Conservation (phyloP, 257 asterid genomes). For the Oldenlandia corymbosa region DNA sequence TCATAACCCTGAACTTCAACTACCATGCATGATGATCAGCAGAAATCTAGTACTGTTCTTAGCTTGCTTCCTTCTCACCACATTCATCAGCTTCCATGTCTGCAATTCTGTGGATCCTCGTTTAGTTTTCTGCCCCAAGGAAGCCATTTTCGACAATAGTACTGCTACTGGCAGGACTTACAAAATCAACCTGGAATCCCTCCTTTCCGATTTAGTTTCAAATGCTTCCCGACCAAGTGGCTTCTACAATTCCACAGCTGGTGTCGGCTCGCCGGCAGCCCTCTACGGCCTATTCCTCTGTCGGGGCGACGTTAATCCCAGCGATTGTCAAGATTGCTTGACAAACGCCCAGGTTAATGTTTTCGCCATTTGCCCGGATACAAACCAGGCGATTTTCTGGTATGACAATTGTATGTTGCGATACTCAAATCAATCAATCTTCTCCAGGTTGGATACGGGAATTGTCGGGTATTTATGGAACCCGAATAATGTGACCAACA, state of each 20-base stretch:
- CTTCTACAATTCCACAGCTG: conserved; percentile 7
- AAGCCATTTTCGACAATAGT: not conserved
- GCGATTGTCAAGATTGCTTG: conserved; percentile 1
- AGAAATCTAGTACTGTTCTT: not conserved
- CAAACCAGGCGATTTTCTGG: not conserved
- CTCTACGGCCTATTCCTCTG: conserved; percentile 15
- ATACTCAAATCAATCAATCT: conserved; percentile 2
- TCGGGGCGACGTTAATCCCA: conserved; percentile 12
- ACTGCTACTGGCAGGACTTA: not conserved
- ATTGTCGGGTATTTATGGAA: fast-evolving
- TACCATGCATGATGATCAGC: no score
- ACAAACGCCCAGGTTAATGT: not conserved
- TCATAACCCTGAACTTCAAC: no score
- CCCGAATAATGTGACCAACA: not conserved
- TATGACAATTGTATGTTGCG: conserved; percentile 9
- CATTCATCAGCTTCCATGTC: not conserved
- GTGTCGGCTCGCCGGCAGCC: not conserved
- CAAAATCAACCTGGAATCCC: not conserved
- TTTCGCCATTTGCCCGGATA: not conserved
- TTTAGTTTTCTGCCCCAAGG: no score
- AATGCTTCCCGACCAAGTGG: not conserved
- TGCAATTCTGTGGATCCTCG: no score
- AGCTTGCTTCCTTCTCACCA: not conserved
- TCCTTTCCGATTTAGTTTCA: not conserved
- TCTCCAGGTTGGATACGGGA: not conserved